phyloP scores from a whole-genome alignment of 495 filamentous ascomycete species.

The Amorphotheca resinae region DNA sequence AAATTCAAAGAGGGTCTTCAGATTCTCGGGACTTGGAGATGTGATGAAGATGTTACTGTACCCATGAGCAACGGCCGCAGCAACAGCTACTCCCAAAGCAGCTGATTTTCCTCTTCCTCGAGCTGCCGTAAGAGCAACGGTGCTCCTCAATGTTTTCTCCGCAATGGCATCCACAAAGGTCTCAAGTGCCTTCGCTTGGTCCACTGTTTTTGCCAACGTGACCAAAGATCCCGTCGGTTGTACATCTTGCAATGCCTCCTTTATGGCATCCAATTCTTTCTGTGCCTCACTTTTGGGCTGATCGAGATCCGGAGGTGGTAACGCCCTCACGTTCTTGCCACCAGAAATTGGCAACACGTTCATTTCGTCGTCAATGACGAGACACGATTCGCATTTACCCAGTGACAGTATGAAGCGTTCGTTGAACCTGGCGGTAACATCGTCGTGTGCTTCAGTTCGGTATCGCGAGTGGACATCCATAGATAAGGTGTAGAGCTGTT shows the following conservation, averaged over 20 bases:
- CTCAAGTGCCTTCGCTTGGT: slow-evolving; percentile 89
- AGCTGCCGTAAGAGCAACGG: slow-evolving; percentile 84
- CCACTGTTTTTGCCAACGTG: slow-evolving; percentile 73
- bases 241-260: slow-evolving; percentile 72
- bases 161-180: slow-evolving; percentile 95
- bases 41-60: slow-evolving; percentile 99
- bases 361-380: slow-evolving; percentile 95
- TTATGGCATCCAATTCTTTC: slow-evolving; percentile 73
- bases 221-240: slow-evolving; percentile 78
- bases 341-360: slow-evolving; percentile 97
- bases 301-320: slow-evolving; percentile 61
- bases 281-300: slow-evolving; percentile 51
- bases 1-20: slow-evolving; percentile 97
- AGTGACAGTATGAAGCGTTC: slow-evolving; percentile 94
- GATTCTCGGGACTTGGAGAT: slow-evolving; percentile 92
- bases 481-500: slow-evolving; percentile 91
- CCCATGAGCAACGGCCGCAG: slow-evolving; percentile 86
- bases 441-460: slow-evolving; percentile 89
- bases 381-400: slow-evolving; percentile 83
- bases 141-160: slow-evolving; percentile 89
- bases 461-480: slow-evolving; percentile 99
- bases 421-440: slow-evolving; percentile 94
- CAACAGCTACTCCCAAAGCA: slow-evolving; percentile 84
- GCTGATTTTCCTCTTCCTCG: slow-evolving; percentile 97
- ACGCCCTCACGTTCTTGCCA: slow-evolving; percentile 76